Conservation (phyloP, 225 moss, liverwort and hornwort species). For the Sphagnum contortum region DNA sequence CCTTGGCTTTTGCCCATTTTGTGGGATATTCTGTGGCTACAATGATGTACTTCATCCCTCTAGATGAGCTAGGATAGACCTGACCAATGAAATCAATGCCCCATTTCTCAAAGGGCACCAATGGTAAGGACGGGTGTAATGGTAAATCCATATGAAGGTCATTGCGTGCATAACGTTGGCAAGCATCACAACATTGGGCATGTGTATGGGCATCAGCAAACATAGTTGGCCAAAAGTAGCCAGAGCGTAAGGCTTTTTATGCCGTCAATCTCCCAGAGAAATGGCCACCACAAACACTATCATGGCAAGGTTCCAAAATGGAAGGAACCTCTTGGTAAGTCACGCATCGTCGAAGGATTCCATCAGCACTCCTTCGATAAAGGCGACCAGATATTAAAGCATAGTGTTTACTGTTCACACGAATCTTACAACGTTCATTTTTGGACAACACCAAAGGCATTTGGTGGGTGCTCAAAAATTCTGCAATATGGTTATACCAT, state of each 20-base stretch:
- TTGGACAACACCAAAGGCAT: not conserved
- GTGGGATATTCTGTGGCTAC: too few relatives aligned
- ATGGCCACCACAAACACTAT: constrained; percentile 2
- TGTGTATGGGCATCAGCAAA: not conserved
- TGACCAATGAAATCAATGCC: not conserved
- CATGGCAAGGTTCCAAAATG: not conserved
- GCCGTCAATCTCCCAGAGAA: not conserved
- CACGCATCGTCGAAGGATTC: not conserved
- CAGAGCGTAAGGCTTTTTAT: not conserved
- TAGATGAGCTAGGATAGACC: too few relatives aligned
- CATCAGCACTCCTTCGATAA: too few relatives aligned
- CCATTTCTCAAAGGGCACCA: not conserved
- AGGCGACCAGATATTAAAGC: not conserved
- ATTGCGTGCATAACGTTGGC: not conserved
- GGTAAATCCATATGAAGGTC: not conserved
- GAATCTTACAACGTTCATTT: not conserved
- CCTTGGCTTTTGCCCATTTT: too few relatives aligned
- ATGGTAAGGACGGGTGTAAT: not conserved
- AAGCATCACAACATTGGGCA: not conserved
- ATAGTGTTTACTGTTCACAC: not conserved
- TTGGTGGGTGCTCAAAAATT: not conserved
- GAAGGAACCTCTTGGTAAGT: not conserved
- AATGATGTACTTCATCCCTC: too few relatives aligned
- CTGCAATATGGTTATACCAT: constrained; percentile 5
- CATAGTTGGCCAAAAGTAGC: not conserved